Conservation (phyloP, 192 early-diverging fungal species). For the Allomyces macrogynus region DNA sequence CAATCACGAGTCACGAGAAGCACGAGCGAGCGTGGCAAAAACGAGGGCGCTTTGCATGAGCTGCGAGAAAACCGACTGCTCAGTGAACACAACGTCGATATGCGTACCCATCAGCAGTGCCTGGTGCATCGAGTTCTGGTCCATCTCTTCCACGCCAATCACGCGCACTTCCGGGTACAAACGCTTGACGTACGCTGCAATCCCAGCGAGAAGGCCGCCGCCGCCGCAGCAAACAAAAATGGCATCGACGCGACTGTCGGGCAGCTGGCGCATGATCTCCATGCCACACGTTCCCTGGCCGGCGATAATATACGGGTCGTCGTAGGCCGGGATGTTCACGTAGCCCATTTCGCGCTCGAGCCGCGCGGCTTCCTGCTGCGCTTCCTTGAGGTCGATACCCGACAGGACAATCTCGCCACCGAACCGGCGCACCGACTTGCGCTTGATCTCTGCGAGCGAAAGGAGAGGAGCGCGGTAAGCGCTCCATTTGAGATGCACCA, state of each 20-base stretch:
- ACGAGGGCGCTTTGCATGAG: no score
- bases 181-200: slow-evolving; percentile 83
- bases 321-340: slow-evolving; percentile 90
- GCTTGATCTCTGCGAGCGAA: slow-evolving; percentile 34
- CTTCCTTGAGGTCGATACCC: slow-evolving; percentile 88
- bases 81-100: slow-evolving; percentile 8
- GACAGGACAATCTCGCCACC: slow-evolving; percentile 76
- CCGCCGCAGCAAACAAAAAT: slow-evolving; percentile 88
- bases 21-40: no score
- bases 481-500: no score
- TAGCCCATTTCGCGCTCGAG: slow-evolving; percentile 45
- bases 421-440: slow-evolving; percentile 69
- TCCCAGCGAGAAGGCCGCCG: slow-evolving; percentile 81
- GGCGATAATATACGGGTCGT: slow-evolving; percentile 98
- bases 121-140: slow-evolving; percentile 73
- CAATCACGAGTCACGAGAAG: no score
- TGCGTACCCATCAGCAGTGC: slow-evolving; percentile 44
- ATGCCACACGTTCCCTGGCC: slow-evolving; percentile 92
- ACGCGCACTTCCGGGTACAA: slow-evolving; percentile 71
- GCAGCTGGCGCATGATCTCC: slow-evolving; percentile 55
- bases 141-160: slow-evolving; percentile 77
- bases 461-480: no score
- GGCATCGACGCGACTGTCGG: slow-evolving; percentile 46
- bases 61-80: no score
- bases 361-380: slow-evolving; percentile 64